phyloP scores from a whole-genome alignment of 1,139 yeast genomes.

The Kodamaea anthophila region DNA sequence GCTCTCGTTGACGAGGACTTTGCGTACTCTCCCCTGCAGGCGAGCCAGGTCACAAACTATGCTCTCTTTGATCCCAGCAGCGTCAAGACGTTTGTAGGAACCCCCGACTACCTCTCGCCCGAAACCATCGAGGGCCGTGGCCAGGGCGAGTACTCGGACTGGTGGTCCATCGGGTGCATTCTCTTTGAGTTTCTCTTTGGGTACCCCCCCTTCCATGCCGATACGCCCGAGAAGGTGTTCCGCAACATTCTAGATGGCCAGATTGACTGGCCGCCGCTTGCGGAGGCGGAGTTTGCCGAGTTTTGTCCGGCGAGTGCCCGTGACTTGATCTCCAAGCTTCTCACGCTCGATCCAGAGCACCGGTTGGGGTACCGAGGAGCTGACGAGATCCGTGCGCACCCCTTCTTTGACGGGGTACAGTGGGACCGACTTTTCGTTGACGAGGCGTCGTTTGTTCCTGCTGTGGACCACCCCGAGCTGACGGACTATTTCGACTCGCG shows the following conservation, averaged over 20 bases:
- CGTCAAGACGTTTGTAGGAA: conserved; percentile 73
- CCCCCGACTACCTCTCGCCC: conserved; percentile 97
- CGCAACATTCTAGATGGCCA: conserved; percentile 66
- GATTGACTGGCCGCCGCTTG: conserved; percentile 78
- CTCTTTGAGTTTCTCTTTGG: conserved; percentile 90
- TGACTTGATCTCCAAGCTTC: conserved; percentile 60
- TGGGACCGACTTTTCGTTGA: conserved; percentile 75
- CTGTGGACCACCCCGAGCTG: conserved; percentile 71
- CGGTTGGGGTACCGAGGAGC: conserved; percentile 78
- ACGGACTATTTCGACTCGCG: conserved; percentile 90
- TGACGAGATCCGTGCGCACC: conserved; percentile 69
- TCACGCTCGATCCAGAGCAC: conserved; percentile 55
- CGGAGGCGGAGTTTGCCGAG: conserved; percentile 42
- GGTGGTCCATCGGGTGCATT: conserved; percentile 99
- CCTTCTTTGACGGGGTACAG: conserved; percentile 63
- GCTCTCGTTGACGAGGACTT: conserved; percentile 46
- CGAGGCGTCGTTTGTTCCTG: conserved; percentile 82
- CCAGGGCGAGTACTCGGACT: conserved; percentile 85
- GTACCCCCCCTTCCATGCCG: conserved; percentile 90
- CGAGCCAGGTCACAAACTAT: conserved; percentile 28
- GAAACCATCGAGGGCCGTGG: conserved; percentile 86
- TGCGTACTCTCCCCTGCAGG: conserved; percentile 23
- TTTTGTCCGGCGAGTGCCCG: conserved; percentile 64
- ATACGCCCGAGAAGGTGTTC: conserved; percentile 75
- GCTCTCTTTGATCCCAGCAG: conserved; percentile 70